These are phyloP conservation scores for Sarcomyxa edulis DNA, from an alignment of 768 basidiomycete genomes.

Conservation along the genomic window DNA sequence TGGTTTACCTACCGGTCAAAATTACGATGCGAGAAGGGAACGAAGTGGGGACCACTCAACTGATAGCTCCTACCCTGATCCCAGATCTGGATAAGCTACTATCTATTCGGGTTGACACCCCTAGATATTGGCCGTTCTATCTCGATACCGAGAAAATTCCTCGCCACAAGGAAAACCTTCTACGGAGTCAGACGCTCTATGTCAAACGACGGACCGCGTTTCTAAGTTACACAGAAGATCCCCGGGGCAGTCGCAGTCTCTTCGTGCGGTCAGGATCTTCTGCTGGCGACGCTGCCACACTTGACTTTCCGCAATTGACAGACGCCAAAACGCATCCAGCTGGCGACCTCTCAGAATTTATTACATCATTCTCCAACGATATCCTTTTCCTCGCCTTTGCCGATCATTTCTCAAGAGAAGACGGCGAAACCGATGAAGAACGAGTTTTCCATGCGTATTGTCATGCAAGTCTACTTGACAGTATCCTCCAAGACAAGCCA, in stretches of 20 bases:
- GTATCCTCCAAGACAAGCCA: slow-evolving; percentile 88
- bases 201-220: slow-evolving; percentile 93
- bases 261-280: slow-evolving; percentile 86
- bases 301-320: slow-evolving; percentile 79
- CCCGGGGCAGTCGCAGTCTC: slow-evolving; percentile 86
- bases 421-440: slow-evolving; percentile 54
- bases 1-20: slow-evolving; percentile 90
- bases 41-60: slow-evolving; percentile 59
- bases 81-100: slow-evolving; percentile 80
- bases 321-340: slow-evolving; percentile 63
- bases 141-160: slow-evolving; percentile 69
- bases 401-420: slow-evolving; percentile 65
- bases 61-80: slow-evolving; percentile 91
- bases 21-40: slow-evolving; percentile 69
- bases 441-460: slow-evolving; percentile 65
- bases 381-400: slow-evolving; percentile 76
- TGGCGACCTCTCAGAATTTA: slow-evolving; percentile 77
- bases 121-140: slow-evolving; percentile 92
- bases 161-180: slow-evolving; percentile 61
- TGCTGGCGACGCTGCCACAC: slow-evolving; percentile 74
- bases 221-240: slow-evolving; percentile 90
- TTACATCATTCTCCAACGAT: slow-evolving; percentile 83
- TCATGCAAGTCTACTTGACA: slow-evolving; percentile 75
- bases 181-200: slow-evolving; percentile 77
- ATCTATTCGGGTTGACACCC: slow-evolving; percentile 86